Conservation (phyloP, 1,139 yeast species). For the Saccharomyces hybrid region DNA sequence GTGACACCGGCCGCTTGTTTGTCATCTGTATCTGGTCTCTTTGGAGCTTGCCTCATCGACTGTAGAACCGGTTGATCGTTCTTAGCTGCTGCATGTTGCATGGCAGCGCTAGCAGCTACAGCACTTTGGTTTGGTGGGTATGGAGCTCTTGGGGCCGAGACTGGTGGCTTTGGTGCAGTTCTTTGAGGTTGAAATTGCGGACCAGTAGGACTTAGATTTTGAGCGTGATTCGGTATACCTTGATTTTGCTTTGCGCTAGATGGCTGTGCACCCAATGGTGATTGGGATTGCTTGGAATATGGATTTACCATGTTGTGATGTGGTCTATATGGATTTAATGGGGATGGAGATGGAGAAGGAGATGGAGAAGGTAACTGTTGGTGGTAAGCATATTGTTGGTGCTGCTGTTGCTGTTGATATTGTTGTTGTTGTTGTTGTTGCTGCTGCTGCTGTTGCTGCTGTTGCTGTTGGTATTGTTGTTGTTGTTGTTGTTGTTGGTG, state of each 20-base stretch:
- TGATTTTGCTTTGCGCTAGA: background rate
- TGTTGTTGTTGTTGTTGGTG: conserved; percentile 5
- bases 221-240: conserved; percentile 9
- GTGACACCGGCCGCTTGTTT: conserved; percentile 30
- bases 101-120: conserved; percentile 20
- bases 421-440: too few relatives aligned
- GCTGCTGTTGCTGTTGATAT: background rate
- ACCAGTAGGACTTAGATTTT: conserved; percentile 8
- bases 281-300: conserved; percentile 16
- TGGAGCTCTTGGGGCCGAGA: background rate
- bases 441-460: too few relatives aligned
- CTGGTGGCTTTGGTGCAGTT: background rate
- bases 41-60: conserved; percentile 32
- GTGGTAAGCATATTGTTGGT: background rate
- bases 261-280: conserved; percentile 3
- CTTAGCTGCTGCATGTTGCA: conserved; percentile 10
- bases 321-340: conserved; percentile 16
- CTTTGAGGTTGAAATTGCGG: conserved; percentile 5
- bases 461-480: too few relatives aligned
- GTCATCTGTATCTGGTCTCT: conserved; percentile 30
- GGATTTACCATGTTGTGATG: conserved; percentile 27
- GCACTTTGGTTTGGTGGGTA: conserved; percentile 19
- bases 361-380: conserved; percentile 3
- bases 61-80: conserved; percentile 17
- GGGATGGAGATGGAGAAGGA: conserved; percentile 3